Evolutionary conservation across 2,329 filamentous ascomycete species (phyloP).

Genomic region (Paracorniculantispora psalliotae): DNA sequence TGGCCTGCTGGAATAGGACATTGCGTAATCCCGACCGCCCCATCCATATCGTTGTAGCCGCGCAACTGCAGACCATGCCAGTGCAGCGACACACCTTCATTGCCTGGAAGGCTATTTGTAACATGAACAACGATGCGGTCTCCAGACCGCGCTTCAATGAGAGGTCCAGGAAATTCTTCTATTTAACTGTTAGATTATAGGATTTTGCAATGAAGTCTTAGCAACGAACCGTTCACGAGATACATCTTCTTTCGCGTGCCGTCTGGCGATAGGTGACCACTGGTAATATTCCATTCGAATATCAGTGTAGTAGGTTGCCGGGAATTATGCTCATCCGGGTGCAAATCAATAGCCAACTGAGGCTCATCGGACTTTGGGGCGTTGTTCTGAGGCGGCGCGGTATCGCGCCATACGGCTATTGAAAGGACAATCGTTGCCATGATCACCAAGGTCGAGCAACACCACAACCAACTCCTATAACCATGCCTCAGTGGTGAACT

Average conservation of each 20-base stretch:
- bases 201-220: not conserved
- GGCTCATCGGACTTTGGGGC: not conserved
- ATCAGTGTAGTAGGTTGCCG: not conserved
- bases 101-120: constrained; percentile 53
- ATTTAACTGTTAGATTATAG: not conserved
- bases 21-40: constrained; percentile 38
- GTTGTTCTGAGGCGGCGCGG: not conserved
- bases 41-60: constrained; percentile 40
- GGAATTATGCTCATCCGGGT: not conserved
- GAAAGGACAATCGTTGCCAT: not conserved
- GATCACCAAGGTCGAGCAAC: not conserved
- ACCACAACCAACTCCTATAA: not conserved
- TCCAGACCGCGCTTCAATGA: constrained; percentile 48
- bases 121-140: constrained; percentile 54
- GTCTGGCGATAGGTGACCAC: not conserved
- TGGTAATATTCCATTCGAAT: not conserved
- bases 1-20: constrained; percentile 35
- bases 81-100: constrained; percentile 40
- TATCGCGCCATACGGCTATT: not conserved
- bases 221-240: not conserved
- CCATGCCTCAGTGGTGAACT: not conserved
- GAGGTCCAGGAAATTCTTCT: constrained; percentile 31
- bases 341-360: not conserved
- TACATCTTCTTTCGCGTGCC: not conserved
- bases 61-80: constrained; percentile 45